phyloP scores from a whole-genome alignment of 2,329 filamentous ascomycete genomes.

The Colletotrichum spaethianum region DNA sequence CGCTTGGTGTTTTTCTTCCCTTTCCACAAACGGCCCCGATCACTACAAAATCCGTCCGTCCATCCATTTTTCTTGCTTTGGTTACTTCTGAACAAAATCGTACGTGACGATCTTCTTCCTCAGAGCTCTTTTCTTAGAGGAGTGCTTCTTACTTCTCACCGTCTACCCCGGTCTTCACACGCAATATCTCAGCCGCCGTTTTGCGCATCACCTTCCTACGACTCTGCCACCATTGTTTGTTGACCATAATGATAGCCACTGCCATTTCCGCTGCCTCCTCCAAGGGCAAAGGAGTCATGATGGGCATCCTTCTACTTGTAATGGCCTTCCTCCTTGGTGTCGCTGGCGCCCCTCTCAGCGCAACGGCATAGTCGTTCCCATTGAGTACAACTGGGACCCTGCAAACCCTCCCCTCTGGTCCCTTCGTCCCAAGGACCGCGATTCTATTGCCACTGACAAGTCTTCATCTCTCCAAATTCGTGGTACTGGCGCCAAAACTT shows the following conservation, averaged over 20 bases:
- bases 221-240: not conserved
- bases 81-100: not conserved
- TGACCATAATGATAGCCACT: not conserved
- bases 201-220: not conserved
- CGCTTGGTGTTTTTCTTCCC: not conserved
- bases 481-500: not conserved
- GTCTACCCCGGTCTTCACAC: not conserved
- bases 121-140: not conserved
- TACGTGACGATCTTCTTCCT: not conserved
- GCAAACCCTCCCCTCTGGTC: slow-evolving; percentile 23
- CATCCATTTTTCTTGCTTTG: too few species aligned
- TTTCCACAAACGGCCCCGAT: not conserved
- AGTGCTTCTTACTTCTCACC: not conserved
- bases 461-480: not conserved
- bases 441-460: not conserved
- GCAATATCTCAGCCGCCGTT: too few species aligned
- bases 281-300: slow-evolving; percentile 6
- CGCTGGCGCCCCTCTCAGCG: not conserved
- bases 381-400: not conserved
- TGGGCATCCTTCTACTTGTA: slow-evolving; percentile 9
- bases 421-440: slow-evolving; percentile 4
- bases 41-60: not conserved
- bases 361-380: not conserved
- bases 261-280: not conserved
- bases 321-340: not conserved